phyloP scores from a whole-genome alignment of 2,329 filamentous ascomycete genomes.

The Clonostachys solani region DNA sequence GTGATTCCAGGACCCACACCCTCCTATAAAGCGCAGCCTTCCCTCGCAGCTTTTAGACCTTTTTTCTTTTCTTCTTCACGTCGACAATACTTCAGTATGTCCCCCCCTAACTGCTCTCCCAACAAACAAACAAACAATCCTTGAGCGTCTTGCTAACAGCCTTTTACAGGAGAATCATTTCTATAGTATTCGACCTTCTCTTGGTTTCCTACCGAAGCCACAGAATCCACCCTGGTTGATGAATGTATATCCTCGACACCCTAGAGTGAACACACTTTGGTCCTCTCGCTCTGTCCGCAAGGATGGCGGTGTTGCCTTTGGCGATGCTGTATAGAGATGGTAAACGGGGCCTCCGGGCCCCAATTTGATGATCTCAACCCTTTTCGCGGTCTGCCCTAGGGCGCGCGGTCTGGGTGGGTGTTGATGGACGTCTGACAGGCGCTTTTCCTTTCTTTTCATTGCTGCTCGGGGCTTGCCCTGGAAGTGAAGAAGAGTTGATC shows the following conservation, averaged over 20 bases:
- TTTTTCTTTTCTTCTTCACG: slow-evolving; percentile 49
- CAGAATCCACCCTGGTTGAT: slow-evolving; percentile 96
- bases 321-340: slow-evolving; percentile 66
- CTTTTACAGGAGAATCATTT: slow-evolving; percentile 76
- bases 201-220: slow-evolving; percentile 90
- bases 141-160: slow-evolving; percentile 11
- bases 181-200: slow-evolving; percentile 94
- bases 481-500: slow-evolving; percentile 46
- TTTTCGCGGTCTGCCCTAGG: slow-evolving; percentile 66
- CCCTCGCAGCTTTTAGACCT: slow-evolving; percentile 21
- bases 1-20: slow-evolving; percentile 11
- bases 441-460: slow-evolving; percentile 54
- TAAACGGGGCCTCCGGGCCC: slow-evolving; percentile 1
- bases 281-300: slow-evolving; percentile 59
- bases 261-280: slow-evolving; percentile 75
- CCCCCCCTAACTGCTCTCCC: slow-evolving; percentile 22
- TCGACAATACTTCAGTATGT: slow-evolving; percentile 59
- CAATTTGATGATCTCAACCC: slow-evolving; percentile 86
- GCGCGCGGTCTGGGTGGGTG: slow-evolving; percentile 74
- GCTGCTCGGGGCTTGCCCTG: slow-evolving; percentile 37
- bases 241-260: slow-evolving; percentile 80
- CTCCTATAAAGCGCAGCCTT: slow-evolving; percentile 33
- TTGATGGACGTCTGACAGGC: slow-evolving; percentile 88
- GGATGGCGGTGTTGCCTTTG: slow-evolving; percentile 43
- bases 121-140: neutral